Conservation (phyloP, 2,329 filamentous ascomycete genomes). For the Talaromyces islandicus region DNA sequence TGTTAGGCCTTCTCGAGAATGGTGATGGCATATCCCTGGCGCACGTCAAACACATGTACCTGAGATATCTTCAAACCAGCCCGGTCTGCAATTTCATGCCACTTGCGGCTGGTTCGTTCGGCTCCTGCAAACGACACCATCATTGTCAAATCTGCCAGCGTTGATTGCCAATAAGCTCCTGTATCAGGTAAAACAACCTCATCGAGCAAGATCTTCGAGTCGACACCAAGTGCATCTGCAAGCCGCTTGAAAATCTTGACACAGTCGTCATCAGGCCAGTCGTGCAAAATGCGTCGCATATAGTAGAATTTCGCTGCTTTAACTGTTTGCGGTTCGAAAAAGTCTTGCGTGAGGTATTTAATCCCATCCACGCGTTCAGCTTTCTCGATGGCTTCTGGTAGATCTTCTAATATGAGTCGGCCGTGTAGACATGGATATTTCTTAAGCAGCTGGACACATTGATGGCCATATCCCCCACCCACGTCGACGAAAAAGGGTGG, state of each 20-base stretch:
- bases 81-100: constrained; percentile 15
- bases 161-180: constrained; percentile 22
- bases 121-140: constrained; percentile 25
- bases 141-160: constrained; percentile 32
- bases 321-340: constrained; percentile 12
- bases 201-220: constrained; percentile 36
- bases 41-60: constrained; percentile 13
- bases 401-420: constrained; percentile 4
- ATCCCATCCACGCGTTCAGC: constrained; percentile 7
- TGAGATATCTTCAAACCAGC: constrained; percentile 16
- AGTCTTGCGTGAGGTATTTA: constrained; percentile 9
- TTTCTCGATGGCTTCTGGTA: constrained; percentile 4
- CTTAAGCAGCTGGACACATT: constrained; percentile 5
- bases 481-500: constrained; percentile 9
- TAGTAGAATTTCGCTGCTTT: constrained; percentile 10
- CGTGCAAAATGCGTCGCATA: constrained; percentile 8
- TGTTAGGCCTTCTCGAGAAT: background rate
- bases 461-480: constrained; percentile 9
- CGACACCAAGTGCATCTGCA: background rate
- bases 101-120: constrained; percentile 30
- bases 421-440: constrained; percentile 2
- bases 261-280: constrained; percentile 8
- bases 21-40: constrained; percentile 1
- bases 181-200: constrained; percentile 35
- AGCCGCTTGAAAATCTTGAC: constrained; percentile 5